A percentile compares a stretch with the other conserved stretches of the same genome.
phyloP scores from a whole-genome alignment of 345 rosid genomes.

The Garcia nutans region DNA sequence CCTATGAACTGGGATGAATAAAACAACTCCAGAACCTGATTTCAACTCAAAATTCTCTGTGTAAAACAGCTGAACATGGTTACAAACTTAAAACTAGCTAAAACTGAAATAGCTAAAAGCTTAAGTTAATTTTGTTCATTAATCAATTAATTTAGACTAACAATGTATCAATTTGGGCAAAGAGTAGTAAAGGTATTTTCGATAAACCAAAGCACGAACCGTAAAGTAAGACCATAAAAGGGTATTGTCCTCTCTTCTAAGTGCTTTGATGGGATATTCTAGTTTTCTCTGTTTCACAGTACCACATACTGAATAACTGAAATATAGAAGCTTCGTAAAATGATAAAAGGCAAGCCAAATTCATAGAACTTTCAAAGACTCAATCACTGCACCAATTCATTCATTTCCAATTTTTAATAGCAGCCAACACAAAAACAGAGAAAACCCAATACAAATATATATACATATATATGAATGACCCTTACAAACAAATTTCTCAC shows the following conservation, averaged over 20 bases:
- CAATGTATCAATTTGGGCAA: background rate
- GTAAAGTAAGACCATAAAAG: no score
- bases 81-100: background rate
- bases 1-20: background rate
- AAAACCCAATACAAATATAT: background rate
- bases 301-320: background rate
- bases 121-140: background rate
- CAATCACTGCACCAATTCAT: background rate
- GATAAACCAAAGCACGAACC: no score
- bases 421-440: background rate
- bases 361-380: background rate
- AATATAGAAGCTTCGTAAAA: background rate
- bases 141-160: background rate
- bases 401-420: background rate
- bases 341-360: background rate
- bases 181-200: background rate
- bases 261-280: background rate
- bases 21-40: background rate
- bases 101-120: background rate
- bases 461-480: background rate
- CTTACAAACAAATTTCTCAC: background rate
- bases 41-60: background rate
- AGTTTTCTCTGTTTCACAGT: background rate
- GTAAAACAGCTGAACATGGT: background rate
- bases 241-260: background rate